phyloP scores from a whole-genome alignment of 1,284 basidiomycete genomes.

The Hemileia vastatrix region DNA sequence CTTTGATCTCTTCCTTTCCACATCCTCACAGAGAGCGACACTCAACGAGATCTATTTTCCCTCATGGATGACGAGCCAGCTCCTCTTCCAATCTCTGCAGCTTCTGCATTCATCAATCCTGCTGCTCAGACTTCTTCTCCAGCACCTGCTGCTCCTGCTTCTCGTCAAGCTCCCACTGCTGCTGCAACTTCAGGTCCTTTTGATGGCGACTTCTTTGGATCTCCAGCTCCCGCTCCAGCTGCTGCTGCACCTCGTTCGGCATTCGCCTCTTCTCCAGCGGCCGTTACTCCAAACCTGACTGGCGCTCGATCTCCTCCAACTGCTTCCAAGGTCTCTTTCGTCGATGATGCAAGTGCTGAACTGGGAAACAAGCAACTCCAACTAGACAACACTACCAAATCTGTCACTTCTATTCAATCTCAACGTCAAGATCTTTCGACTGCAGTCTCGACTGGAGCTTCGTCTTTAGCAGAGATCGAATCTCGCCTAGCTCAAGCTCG shows the following conservation, averaged over 20 bases:
- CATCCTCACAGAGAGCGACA: constrained; percentile 36
- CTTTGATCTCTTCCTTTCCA: constrained; percentile 14
- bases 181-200: not conserved
- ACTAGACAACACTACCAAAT: constrained; percentile 61
- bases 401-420: constrained; percentile 39
- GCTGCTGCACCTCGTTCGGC: constrained; percentile 8
- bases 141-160: constrained; percentile 25
- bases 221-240: not conserved
- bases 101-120: not conserved
- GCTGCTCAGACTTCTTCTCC: constrained; percentile 5
- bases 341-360: constrained; percentile 54
- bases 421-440: constrained; percentile 34
- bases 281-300: constrained; percentile 19
- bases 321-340: constrained; percentile 16
- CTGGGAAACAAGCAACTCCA: constrained; percentile 78
- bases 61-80: constrained; percentile 60
- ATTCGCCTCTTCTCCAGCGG: constrained; percentile 26
- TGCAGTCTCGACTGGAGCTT: constrained; percentile 42
- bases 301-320: not conserved
- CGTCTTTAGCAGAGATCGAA: constrained; percentile 35
- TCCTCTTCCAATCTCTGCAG: constrained; percentile 40
- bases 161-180: constrained; percentile 15
- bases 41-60: constrained; percentile 47
- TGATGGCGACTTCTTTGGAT: constrained; percentile 1
- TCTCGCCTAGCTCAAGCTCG: constrained; percentile 46